Conservation (phyloP, 2,329 filamentous ascomycete species). For the Aureobasidium sp. region DNA sequence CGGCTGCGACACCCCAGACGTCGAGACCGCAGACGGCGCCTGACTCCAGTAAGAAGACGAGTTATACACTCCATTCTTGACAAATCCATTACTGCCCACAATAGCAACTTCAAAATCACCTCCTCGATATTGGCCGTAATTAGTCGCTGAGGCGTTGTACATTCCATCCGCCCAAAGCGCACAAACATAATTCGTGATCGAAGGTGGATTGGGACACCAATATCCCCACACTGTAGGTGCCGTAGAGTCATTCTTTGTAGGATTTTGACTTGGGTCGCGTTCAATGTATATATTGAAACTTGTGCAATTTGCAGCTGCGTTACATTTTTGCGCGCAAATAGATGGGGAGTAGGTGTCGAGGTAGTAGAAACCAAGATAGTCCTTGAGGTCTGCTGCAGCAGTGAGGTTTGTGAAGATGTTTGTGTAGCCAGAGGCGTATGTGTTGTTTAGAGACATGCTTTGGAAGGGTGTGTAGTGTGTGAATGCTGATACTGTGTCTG, state of each 20-base stretch:
- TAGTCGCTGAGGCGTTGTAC: slow-evolving; percentile 21
- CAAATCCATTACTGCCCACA: slow-evolving; percentile 20
- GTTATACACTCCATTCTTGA: slow-evolving; percentile 13
- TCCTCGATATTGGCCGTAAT: slow-evolving; percentile 22
- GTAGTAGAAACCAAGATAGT: slow-evolving; percentile 18
- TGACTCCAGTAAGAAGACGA: not conserved
- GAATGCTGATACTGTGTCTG: slow-evolving; percentile 25
- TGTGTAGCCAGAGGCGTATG: slow-evolving; percentile 14
- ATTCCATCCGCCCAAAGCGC: slow-evolving; percentile 16
- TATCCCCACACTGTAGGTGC: slow-evolving; percentile 21
- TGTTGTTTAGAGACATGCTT: slow-evolving; percentile 18
- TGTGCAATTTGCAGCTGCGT: slow-evolving; percentile 15
- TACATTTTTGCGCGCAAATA: slow-evolving; percentile 18
- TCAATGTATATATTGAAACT: slow-evolving; percentile 21
- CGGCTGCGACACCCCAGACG: slow-evolving; percentile 21
- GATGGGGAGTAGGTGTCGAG: slow-evolving; percentile 15
- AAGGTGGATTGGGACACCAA: slow-evolving; percentile 16
- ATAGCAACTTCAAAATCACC: slow-evolving; percentile 25
- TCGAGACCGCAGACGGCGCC: slow-evolving; percentile 21
- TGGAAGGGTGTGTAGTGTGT: slow-evolving; percentile 22
- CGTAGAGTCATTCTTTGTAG: slow-evolving; percentile 21
- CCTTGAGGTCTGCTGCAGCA: slow-evolving; percentile 5
- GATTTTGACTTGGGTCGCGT: slow-evolving; percentile 18
- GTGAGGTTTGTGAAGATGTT: slow-evolving; percentile 16
- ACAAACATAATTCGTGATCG: slow-evolving; percentile 9